Percentiles rank a stretch among this genome's conserved stretches.
These are phyloP conservation scores for Nicotiana rustica DNA, from an alignment of 305 asterid species.

Conservation along the genomic window DNA sequence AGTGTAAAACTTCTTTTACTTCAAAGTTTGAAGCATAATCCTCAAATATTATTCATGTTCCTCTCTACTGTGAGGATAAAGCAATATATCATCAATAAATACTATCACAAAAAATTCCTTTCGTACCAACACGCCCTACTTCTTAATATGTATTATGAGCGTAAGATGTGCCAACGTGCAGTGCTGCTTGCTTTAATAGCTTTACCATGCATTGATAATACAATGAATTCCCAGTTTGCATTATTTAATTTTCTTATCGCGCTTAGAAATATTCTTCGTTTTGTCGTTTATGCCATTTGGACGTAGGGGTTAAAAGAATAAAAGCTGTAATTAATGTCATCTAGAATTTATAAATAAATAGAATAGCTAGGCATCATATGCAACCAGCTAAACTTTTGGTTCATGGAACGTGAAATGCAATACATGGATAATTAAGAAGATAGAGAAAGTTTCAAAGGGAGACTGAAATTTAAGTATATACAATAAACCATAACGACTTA, in stretches of 20 bases:
- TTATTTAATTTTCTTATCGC: no score
- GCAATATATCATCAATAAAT: no score
- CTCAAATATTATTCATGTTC: no score
- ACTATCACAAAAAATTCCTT: no score
- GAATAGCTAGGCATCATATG: not conserved
- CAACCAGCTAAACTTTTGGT: not conserved
- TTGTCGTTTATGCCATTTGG: not conserved
- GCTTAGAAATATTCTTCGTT: no score
- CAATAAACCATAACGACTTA: not conserved
- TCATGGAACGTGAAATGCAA: slow-evolving; percentile 23
- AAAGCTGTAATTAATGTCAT: not conserved
- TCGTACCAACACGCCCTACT: no score
- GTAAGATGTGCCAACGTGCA: not conserved
- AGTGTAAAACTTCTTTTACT: no score
- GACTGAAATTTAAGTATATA: not conserved
- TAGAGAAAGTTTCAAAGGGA: slow-evolving; percentile 35
- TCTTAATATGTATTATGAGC: no score
- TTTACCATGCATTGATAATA: not conserved
- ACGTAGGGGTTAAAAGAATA: not conserved
- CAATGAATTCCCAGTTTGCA: not conserved
- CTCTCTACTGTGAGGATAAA: no score
- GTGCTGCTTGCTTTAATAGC: not conserved
- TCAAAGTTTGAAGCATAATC: no score
- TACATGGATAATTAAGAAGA: slow-evolving; percentile 30
- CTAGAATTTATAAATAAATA: not conserved